Evolutionary conservation across 208 protist species (phyloP).

Genomic region (Trypanosoma lewisi): DNA sequence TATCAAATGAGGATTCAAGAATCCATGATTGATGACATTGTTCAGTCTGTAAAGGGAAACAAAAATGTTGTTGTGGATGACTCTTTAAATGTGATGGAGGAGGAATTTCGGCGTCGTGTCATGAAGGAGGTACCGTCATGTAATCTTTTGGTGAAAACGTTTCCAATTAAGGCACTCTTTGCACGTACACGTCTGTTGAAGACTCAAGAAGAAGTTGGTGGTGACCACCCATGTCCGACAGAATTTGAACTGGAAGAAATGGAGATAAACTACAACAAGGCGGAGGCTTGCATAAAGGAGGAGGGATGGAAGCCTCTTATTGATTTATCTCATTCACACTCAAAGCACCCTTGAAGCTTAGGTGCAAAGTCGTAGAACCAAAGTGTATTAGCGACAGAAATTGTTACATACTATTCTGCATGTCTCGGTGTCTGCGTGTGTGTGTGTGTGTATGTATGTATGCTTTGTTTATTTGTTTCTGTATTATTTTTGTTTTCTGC

Average conservation of each 20-base stretch:
- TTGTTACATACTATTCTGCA: too few relatives aligned
- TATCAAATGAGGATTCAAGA: constrained; percentile 58
- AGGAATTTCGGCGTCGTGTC: constrained; percentile 48
- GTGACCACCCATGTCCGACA: constrained; percentile 32
- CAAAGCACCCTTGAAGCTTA: neutral
- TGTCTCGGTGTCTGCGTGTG: too few relatives aligned
- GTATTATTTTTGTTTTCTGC: constrained; percentile 17
- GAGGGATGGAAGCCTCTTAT: constrained; percentile 63
- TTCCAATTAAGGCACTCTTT: constrained; percentile 66
- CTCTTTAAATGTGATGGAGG: constrained; percentile 51
- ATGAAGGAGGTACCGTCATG: constrained; percentile 33
- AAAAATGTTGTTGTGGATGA: constrained; percentile 73
- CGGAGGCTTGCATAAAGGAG: constrained; percentile 33
- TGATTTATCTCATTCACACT: neutral
- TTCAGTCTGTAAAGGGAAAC: constrained; percentile 35
- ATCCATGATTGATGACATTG: constrained; percentile 46
- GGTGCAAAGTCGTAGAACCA: too few relatives aligned
- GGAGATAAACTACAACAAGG: constrained; percentile 27
- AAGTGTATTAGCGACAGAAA: too few relatives aligned
- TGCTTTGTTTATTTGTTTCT: constrained; percentile 10
- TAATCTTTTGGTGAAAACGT: constrained; percentile 52
- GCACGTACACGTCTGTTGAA: constrained; percentile 53
- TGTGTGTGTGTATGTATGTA: too few relatives aligned
- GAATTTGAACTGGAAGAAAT: constrained; percentile 57
- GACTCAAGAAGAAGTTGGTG: constrained; percentile 46